Base-by-base conservation (phyloP, 140 eudicot genomes). In the Ambrosia hybrid region DNA sequence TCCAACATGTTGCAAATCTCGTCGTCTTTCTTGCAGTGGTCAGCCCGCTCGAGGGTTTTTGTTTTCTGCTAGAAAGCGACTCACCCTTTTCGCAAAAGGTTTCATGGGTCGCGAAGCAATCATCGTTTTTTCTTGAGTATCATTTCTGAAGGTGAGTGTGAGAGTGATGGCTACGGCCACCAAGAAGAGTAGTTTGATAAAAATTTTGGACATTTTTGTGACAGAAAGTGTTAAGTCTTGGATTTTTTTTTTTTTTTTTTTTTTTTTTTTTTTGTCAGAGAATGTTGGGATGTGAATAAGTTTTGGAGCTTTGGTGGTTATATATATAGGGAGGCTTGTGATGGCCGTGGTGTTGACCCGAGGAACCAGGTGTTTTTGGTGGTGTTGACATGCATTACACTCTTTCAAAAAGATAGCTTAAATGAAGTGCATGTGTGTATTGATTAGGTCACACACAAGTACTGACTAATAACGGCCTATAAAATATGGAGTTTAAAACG, bases 11-110 rank as follows among this genome's bases (percentile, higher is more conserved):
- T 34, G 52, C 89, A 87, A 4, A 87, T 43, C 55, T 82, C 87
- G n/a, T 80, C 21, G 43, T 88, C 83, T 43, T 81, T 83, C 30
- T 78, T 9, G 80, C 96, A 88, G 45, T 83, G 96, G 73, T 88
- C 92, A 0, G 87, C 83, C 83, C 0, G 89, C 89, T 48, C 82
- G 73, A 0, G 87, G 85, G 73, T 79, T 81, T 41, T 60, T 83
- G 13, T 68, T 30, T 57, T 83, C 77, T 0, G 81, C 83, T 0
- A 88, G 86, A 11, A 89, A 86, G n/a, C 92, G 86, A 61, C 83
- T 82, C 5, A 64, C 87, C 72, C 89, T 37, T 14, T 73, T 79
- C 1, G 75, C 70, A 37, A 66, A 75, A 11, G 65, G 33, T 30
- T 57, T 65, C 69, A 62, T 34, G 4, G n/a, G 45, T 30, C 48